Percentiles rank a stretch among this genome's conserved stretches.
Conservation (phyloP, 495 filamentous ascomycete genomes). For the Elasticomyces elasticus region DNA sequence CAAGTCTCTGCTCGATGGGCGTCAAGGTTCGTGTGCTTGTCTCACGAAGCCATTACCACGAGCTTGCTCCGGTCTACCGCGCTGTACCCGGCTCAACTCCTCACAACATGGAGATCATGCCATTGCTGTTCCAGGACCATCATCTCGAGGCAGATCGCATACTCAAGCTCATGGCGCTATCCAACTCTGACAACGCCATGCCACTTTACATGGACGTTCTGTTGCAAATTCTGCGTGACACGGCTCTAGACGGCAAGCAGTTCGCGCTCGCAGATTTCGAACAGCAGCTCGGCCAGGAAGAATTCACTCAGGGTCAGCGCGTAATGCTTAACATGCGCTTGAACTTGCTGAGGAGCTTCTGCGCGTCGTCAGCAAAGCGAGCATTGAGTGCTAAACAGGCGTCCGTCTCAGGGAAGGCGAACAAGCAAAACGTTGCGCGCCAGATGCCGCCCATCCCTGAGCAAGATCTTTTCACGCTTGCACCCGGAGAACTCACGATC, state of each 20-base stretch:
- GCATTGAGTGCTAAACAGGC: constrained; percentile 15
- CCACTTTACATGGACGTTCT: constrained; percentile 53
- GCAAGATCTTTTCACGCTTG: constrained; percentile 24
- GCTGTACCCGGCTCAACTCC: constrained; percentile 2
- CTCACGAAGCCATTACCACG: constrained; percentile 47
- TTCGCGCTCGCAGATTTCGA: constrained; percentile 50
- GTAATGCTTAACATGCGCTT: constrained; percentile 34
- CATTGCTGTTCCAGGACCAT: constrained; percentile 46
- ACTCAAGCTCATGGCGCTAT: constrained; percentile 59
- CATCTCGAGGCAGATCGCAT: constrained; percentile 56
- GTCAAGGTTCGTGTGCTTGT: constrained; percentile 55
- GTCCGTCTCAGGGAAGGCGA: neutral
- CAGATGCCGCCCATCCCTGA: neutral
- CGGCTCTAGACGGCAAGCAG: constrained; percentile 39
- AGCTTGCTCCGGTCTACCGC: constrained; percentile 34
- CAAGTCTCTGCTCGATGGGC: constrained; percentile 47
- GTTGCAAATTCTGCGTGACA: constrained; percentile 39
- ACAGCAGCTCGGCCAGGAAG: constrained; percentile 28
- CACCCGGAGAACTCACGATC: constrained; percentile 54
- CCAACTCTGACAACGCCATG: constrained; percentile 33
- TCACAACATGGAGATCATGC: constrained; percentile 32
- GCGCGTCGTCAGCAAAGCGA: constrained; percentile 6
- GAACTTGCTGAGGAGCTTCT: constrained; percentile 38
- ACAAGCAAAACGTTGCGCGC: neutral
- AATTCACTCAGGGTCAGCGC: constrained; percentile 34